Evolutionary conservation across 257 asterid genomes (phyloP).

Genomic region (Scutellaria barbata): DNA sequence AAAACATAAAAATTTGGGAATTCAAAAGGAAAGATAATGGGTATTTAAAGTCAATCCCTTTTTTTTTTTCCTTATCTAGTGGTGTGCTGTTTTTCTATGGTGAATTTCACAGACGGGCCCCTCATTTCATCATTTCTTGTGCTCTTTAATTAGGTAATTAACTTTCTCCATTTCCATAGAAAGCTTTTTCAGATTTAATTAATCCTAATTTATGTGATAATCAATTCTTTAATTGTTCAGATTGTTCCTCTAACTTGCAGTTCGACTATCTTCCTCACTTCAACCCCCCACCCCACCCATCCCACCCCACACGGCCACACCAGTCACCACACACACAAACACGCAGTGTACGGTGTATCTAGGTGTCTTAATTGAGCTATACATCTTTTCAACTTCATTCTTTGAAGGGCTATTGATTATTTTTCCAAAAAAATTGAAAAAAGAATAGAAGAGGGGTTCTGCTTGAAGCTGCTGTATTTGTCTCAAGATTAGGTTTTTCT

Average conservation of each 20-base stretch:
- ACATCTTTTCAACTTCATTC: slow-evolving; percentile 17
- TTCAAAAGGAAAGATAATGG: neutral
- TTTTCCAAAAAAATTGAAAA: slow-evolving; percentile 27
- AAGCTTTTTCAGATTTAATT: slow-evolving; percentile 19
- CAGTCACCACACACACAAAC: slow-evolving; percentile 32
- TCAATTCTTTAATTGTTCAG: slow-evolving; percentile 27
- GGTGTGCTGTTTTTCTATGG: slow-evolving; percentile 32
- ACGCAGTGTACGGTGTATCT: slow-evolving; percentile 20
- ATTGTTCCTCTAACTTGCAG: slow-evolving; percentile 34
- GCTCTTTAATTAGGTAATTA: slow-evolving; percentile 26
- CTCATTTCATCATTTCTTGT: neutral
- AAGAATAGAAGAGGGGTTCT: slow-evolving; percentile 3
- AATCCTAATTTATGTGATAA: slow-evolving; percentile 28
- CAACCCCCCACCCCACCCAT: neutral
- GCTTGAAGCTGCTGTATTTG: slow-evolving; percentile 36
- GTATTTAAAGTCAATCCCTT: neutral
- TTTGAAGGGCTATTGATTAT: slow-evolving; percentile 35
- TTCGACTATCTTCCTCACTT: slow-evolving; percentile 33
- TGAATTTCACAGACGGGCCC: slow-evolving; percentile 26
- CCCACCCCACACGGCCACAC: neutral
- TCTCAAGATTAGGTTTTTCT: slow-evolving; percentile 43
- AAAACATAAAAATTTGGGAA: neutral
- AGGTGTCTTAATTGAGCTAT: slow-evolving; percentile 32
- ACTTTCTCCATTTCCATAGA: slow-evolving; percentile 33
- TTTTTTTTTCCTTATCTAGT: slow-evolving; percentile 20